Evolutionary conservation across 129 eudicot genomes (phyloP).

Genomic region (Smallanthus sonchifolius): DNA sequence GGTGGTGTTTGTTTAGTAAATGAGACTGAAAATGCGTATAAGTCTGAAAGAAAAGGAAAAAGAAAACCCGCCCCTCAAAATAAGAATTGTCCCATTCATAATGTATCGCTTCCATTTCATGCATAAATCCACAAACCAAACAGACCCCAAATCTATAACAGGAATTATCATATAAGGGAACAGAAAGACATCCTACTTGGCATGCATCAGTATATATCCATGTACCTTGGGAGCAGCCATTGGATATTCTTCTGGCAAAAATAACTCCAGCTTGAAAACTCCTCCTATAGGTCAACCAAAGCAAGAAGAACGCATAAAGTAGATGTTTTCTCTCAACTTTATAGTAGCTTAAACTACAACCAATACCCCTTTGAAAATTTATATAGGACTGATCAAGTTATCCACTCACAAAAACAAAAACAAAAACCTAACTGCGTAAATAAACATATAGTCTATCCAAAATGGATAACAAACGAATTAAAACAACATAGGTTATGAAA

Average conservation of each 20-base stretch:
- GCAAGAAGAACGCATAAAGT: conserved; percentile 4
- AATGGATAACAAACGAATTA: neutral
- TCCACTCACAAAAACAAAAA: neutral
- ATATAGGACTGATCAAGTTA: neutral
- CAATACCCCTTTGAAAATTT: neutral
- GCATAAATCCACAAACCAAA: neutral
- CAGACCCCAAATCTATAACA: neutral
- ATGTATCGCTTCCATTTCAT: neutral
- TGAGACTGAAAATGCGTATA: neutral
- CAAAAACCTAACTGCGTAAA: neutral
- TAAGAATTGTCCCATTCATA: neutral
- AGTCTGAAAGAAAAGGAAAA: neutral
- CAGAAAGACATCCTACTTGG: neutral
- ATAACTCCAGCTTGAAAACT: conserved; percentile 54
- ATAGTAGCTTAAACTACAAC: neutral
- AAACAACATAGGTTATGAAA: neutral
- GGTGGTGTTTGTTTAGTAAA: neutral
- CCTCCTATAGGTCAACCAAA: conserved; percentile 35
- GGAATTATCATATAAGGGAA: conserved; percentile 3
- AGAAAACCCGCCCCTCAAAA: neutral
- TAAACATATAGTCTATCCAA: neutral
- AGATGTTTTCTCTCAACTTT: neutral
- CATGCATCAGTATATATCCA: conserved; percentile 1
- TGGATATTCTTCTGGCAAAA: conserved; percentile 62
- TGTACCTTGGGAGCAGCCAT: conserved; percentile 65